These are phyloP conservation scores for Simmondsia chinensis DNA, from an alignment of 148 eudicot species.

Conservation along the genomic window DNA sequence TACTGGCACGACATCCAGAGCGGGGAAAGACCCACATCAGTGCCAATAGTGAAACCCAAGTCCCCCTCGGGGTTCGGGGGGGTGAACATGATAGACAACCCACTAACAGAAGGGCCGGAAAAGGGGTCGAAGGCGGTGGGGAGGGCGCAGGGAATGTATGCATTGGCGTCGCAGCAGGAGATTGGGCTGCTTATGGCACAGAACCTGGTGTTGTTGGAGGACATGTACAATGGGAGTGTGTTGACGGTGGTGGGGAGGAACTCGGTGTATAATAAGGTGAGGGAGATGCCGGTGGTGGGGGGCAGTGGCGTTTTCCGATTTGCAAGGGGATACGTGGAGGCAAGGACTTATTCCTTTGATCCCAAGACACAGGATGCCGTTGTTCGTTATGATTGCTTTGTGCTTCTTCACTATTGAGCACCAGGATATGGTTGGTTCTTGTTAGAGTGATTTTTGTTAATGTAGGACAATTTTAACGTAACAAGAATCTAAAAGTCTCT, in stretches of 20 bases:
- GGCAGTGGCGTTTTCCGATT: constrained; percentile 34
- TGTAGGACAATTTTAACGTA: no score
- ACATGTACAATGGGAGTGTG: constrained; percentile 35
- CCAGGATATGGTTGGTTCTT: no score
- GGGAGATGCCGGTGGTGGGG: constrained; percentile 35
- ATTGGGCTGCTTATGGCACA: constrained; percentile 27
- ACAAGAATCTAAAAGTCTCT: no score
- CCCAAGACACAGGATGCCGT: constrained; percentile 16
- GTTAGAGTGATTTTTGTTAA: no score
- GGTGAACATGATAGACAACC: constrained; percentile 26
- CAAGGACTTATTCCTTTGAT: constrained; percentile 12
- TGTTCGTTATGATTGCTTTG: constrained; percentile 29
- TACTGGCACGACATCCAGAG: constrained; percentile 54
- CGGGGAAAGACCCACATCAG: constrained; percentile 34
- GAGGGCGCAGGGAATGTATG: constrained; percentile 33
- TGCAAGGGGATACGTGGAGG: constrained; percentile 31
- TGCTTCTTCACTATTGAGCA: no score
- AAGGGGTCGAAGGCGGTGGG: constrained; percentile 20
- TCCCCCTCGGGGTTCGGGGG: constrained; percentile 32
- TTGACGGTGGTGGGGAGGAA: constrained; percentile 28
- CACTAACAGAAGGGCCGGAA: constrained; percentile 21
- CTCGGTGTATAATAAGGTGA: constrained; percentile 10
- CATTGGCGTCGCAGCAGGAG: constrained; percentile 13
- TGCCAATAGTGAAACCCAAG: constrained; percentile 14
- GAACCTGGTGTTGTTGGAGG: constrained; percentile 28